Percentiles rank a stretch among this genome's conserved stretches.
Conservation (phyloP, 192 early-diverging fungal species). For the Linnemannia elongata region DNA sequence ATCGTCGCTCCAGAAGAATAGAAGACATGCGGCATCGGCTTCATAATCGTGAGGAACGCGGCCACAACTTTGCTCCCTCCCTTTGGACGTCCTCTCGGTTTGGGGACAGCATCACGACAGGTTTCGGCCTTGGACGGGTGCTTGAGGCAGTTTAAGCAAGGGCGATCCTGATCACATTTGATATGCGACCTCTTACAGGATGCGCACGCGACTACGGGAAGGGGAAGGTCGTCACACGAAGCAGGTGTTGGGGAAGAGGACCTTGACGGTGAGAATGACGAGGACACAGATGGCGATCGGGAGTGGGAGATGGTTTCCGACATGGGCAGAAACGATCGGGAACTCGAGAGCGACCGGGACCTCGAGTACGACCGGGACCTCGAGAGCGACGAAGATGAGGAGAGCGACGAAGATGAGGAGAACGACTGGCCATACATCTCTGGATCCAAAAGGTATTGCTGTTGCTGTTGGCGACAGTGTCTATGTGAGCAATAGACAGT, state of each 20-base stretch:
- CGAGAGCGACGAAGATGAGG: no score
- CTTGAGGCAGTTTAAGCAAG: slow-evolving; percentile 47
- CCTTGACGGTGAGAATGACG: slow-evolving; percentile 15
- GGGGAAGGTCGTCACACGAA: slow-evolving; percentile 18
- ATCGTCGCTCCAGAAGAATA: background rate
- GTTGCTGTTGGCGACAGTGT: background rate
- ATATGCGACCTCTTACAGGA: slow-evolving; percentile 52
- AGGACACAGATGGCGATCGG: slow-evolving; percentile 19
- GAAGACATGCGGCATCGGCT: slow-evolving; percentile 16
- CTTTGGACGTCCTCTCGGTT: slow-evolving; percentile 48
- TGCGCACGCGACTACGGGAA: slow-evolving; percentile 36
- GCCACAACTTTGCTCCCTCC: slow-evolving; percentile 34
- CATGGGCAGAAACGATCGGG: background rate
- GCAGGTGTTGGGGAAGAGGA: slow-evolving; percentile 12
- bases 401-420: background rate
- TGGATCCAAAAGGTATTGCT: background rate
- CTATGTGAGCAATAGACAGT: no score
- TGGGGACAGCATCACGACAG: slow-evolving; percentile 46
- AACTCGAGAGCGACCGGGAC: background rate
- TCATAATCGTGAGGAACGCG: background rate
- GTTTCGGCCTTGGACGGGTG: slow-evolving; percentile 31
- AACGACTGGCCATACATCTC: background rate
- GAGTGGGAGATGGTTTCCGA: slow-evolving; percentile 8
- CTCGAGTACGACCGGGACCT: no score
- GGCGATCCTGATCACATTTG: slow-evolving; percentile 48